Base-by-base conservation (phyloP, 2,329 filamentous ascomycete genomes). In the Penicillium sp. region DNA sequence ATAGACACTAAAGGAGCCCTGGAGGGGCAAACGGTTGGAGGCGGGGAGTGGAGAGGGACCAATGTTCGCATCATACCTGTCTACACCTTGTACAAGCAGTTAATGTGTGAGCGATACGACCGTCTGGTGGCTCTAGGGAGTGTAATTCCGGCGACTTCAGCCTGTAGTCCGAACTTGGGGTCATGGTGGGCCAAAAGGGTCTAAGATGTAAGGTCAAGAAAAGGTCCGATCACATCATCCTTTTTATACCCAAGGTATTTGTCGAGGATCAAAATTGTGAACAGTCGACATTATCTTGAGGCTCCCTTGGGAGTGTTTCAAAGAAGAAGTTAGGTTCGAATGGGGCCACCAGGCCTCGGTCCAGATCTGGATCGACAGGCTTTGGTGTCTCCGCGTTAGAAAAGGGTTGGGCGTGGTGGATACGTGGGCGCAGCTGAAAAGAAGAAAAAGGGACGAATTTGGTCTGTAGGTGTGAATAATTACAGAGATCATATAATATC, bases 81-180 rank as follows among this genome's bases (percentile, higher is more conserved):
- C 78, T 73, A 67, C 78, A 80, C 52, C 78, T 73, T 31, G 77
- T 78, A 60, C 78, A 80, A 26, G 78, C 78, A 10, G 78, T 80
- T 55, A 80, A 70, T 22, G 78, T 80, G 63, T 80, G 78, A 53
- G 75, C 72, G 58, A 75, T 71, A 56, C 75, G 75, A 51, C 71
- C 68, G 61, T 75, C 71, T 25, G 72, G 68, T 48, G 61, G 61
- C 30, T 71, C 66, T 36, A 65, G 38, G 14, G 52, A 57, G 41
- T 63, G 61, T 43, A 65, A 66, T 44, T 66, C 66, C 48, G 68
- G 66, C 47, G 69, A 62, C 40, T 52, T 58, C 35, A 52, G 53
- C 48, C 57, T 61, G 31, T 56, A 55, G 11, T 60, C 56, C 9
- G 47, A 47, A 55, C 54, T 63, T 56, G 69, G 46, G 65, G 63